Conservation (phyloP, 345 rosid genomes). For the Boechera divaricarpa region DNA sequence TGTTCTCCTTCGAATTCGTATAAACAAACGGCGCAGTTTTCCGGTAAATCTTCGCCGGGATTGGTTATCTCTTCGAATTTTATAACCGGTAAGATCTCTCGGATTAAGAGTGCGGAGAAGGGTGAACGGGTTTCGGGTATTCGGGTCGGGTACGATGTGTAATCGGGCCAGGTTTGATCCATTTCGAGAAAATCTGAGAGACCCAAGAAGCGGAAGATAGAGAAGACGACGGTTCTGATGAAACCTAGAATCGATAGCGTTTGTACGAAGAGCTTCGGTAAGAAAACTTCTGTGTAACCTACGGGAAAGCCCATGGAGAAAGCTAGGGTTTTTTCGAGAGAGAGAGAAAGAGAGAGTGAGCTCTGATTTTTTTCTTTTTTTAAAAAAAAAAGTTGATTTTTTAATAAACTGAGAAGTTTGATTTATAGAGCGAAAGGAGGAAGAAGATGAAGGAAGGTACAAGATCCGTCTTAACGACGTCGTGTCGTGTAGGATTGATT, state of each 20-base stretch:
- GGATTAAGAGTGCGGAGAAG: conserved; percentile 71
- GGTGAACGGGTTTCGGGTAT: conserved; percentile 53
- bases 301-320: conserved; percentile 82
- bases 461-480: conserved; percentile 29
- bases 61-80: conserved; percentile 55
- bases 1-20: conserved; percentile 75
- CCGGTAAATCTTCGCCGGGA: conserved; percentile 57
- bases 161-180: conserved; percentile 63
- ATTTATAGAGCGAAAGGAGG: conserved; percentile 40
- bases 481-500: conserved; percentile 9
- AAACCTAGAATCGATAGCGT: conserved; percentile 66
- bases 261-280: conserved; percentile 76
- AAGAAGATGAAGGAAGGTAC: conserved; percentile 23
- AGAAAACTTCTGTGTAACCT: conserved; percentile 71
- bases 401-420: conserved; percentile 28
- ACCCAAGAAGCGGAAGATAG: conserved; percentile 62
- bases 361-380: neutral
- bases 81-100: conserved; percentile 76
- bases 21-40: conserved; percentile 82
- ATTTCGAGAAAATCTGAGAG: conserved; percentile 82
- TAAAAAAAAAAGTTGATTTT: conserved; percentile 2
- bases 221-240: conserved; percentile 58
- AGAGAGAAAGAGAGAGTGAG: conserved; percentile 16
- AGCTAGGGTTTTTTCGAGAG: neutral
- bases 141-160: conserved; percentile 46